Base-by-base conservation (phyloP, 202 grass and related monocot species). In the Carex arenaria region DNA sequence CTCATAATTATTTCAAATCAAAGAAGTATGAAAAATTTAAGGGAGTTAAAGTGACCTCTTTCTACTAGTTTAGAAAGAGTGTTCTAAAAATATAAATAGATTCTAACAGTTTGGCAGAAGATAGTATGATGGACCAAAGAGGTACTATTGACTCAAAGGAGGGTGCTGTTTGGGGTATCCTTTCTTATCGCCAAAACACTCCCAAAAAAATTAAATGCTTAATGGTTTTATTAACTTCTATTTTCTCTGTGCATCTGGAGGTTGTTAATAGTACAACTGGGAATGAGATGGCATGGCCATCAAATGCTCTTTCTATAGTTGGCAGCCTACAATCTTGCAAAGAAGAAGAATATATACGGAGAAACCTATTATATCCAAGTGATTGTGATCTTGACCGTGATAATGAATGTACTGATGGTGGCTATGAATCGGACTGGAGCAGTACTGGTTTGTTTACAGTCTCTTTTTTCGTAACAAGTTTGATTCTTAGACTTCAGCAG, bases 331-430 rank as follows among this genome's bases (percentile, higher is more conserved):
- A 92, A 88, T 84, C 83, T 91, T 84, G 96, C 94, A 82, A 92
- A 93, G 90, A 91, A 85, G 89, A 95, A 86, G 91, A 99, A 83
- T 95, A 93, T 89, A 90, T 92, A 84, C 78, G 93, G 78, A 95
- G 93, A 87, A 90, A 81, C 51, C 84, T 92, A 82, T 93, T 95
- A 73, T 60, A 78, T 86, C 53, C 51, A 64, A 81, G 81, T 66
- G 61, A 79, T 74, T 85, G 60, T 82, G 63, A 57, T 82, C 79
- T 84, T 77, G 64, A 72, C 67, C 86, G 56, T 81, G 79, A 65
- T 66, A 20, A 81, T 66, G 22, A 81, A 81, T 72, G 11, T 47
- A 54, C 54, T 40, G 73, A 80, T 79, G 83, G 84, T 51, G 80
- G 73, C 32, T 85, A 88, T 85, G 80, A 87, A 20, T 92, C 91